Conservation (phyloP, 2,329 filamentous ascomycete genomes). For the Sphaerulina vaccinii region DNA sequence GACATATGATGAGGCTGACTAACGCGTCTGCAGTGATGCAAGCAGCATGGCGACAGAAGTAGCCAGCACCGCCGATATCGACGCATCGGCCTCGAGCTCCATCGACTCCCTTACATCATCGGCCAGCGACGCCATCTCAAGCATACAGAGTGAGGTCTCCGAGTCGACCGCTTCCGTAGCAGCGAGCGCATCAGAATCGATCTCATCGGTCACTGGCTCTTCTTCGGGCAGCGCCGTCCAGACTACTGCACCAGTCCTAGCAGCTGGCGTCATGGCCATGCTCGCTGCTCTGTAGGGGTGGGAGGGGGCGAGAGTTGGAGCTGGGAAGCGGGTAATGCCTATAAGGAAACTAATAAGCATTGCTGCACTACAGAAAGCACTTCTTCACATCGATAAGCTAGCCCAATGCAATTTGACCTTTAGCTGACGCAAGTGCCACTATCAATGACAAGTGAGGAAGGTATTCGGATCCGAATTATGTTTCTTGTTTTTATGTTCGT, state of each 20-base stretch:
- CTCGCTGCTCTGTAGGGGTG: slow-evolving; percentile 9
- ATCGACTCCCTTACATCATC: slow-evolving; percentile 1
- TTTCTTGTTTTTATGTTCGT: too few relatives aligned
- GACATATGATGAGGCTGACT: too few relatives aligned
- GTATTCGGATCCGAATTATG: too few relatives aligned
- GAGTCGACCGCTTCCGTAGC: neutral
- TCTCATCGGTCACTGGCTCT: neutral
- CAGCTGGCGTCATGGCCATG: slow-evolving; percentile 7
- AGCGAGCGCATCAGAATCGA: neutral
- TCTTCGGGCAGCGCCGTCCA: slow-evolving; percentile 1
- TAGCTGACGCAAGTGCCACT: too few relatives aligned
- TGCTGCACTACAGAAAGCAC: neutral
- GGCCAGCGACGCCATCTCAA: neutral
- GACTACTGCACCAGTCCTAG: slow-evolving; percentile 6
- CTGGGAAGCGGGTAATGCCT: too few relatives aligned
- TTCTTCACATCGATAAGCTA: neutral
- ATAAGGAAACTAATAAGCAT: too few relatives aligned
- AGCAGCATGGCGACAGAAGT: neutral
- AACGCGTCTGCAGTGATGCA: too few relatives aligned
- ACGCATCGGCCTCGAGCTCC: slow-evolving; percentile 2
- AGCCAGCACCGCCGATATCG: neutral
- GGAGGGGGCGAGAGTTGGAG: too few relatives aligned
- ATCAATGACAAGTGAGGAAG: too few relatives aligned
- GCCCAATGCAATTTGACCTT: too few relatives aligned
- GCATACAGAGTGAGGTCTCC: slow-evolving; percentile 3